Evolutionary conservation across 169 alveolate genomes (phyloP), one percentile per base, ranked within the genome.

Genomic region (Plasmodium malariae): DNA sequence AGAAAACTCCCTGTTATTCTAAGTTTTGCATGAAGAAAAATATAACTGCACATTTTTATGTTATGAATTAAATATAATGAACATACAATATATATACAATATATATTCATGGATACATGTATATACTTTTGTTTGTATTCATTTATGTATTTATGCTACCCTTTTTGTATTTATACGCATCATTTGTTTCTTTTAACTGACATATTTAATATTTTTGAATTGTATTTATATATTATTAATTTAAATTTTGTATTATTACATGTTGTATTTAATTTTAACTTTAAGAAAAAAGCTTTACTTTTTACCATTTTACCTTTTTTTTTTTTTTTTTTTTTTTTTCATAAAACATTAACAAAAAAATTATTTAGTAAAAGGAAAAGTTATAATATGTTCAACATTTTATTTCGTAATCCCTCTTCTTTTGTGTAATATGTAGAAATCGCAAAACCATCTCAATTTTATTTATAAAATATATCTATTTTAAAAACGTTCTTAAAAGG

Each of bases 1-100:
- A 78, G 89, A 78, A 78, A 37, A 57, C 36, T 62, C 89, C 45
- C 69, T 43, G 11, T 28, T 51, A 57, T 68, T 21, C 48, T 48
- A 24, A 78, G 24, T n/a, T 78, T 28, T 78, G 2, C 49, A 19
- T 54, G 24, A 62, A 74, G 65, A 74, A 62, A 60, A 76, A 62
- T 14, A 76, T 62, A 48, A 11, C 21, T 7, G 32, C 54, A 57
- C 65, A 26, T 74, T 74, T 57, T 55, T 55, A 55, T 37, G 48
- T 74, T 74, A 74, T 74, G 45, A 74, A 74, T 74, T 57, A 21
- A 55, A 74, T 57, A 24, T 74, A 36, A 21, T 67, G 55, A 30
- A 40, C 21, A 67, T 34, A 11, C 43, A 2, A 30, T 19, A n/a
- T n/a, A n/a, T n/a, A n/a, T n/a, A n/a, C n/a, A n/a, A n/a, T n/a